Evolutionary conservation across 495 filamentous ascomycete species (phyloP).

Genomic region (Ascodesmis nigricans): DNA sequence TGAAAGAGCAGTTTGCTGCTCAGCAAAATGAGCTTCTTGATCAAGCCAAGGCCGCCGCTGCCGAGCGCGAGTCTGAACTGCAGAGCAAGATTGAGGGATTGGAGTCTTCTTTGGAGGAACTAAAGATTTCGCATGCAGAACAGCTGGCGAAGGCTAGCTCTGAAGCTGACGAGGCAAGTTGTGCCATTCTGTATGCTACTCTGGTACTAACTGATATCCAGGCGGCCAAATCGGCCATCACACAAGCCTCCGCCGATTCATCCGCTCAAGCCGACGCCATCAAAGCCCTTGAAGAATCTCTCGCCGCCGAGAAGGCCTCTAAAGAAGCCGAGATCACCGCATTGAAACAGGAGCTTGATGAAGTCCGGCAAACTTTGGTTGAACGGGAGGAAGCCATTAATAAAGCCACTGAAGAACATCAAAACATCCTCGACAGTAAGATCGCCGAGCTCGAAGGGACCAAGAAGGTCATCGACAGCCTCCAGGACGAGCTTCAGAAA

Average conservation of each 20-base stretch:
- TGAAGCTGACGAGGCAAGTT: conserved; percentile 16
- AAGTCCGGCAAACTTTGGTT: conserved; percentile 15
- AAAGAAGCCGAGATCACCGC: conserved; percentile 1
- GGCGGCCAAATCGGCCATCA: conserved; percentile 7
- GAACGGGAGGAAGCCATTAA: conserved; percentile 21
- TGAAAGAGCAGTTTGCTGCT: not conserved
- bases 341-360: conserved; percentile 8
- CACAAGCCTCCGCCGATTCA: conserved; percentile 10
- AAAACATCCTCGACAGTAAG: conserved; percentile 18
- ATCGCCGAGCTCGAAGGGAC: conserved; percentile 24
- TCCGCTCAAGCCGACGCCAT: conserved; percentile 12
- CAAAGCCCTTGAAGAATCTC: conserved; percentile 11
- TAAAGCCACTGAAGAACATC: conserved; percentile 24
- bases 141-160: conserved; percentile 13
- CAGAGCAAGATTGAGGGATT: conserved; percentile 13
- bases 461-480: conserved; percentile 26
- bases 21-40: conserved; percentile 25
- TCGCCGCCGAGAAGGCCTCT: conserved; percentile 16
- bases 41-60: too few relatives aligned
- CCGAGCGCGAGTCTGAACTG: conserved; percentile 8
- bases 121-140: conserved; percentile 14
- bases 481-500: conserved; percentile 27
- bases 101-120: conserved; percentile 9
- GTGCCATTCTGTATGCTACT: not conserved
- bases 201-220: conserved; percentile 5